These are phyloP conservation scores for Umbelopsis vinacea DNA, from an alignment of 192 early-diverging fungal species.

Conservation along the genomic window DNA sequence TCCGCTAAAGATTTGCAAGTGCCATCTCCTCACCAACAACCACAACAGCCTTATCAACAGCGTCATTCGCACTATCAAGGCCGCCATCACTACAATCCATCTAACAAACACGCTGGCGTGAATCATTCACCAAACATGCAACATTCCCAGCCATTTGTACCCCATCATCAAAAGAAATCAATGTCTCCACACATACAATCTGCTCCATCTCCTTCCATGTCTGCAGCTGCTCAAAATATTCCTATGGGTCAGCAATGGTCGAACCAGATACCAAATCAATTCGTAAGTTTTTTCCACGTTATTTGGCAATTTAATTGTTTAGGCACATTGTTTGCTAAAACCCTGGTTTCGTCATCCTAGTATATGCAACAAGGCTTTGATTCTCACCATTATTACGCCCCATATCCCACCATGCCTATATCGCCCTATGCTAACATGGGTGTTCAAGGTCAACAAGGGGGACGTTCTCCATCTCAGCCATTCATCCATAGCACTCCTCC, in stretches of 20 bases:
- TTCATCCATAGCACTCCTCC: slow-evolving; percentile 31
- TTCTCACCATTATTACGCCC: neutral
- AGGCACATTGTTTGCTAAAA: neutral
- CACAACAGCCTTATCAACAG: slow-evolving; percentile 42
- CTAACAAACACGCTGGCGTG: slow-evolving; percentile 34
- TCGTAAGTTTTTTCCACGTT: slow-evolving; percentile 23
- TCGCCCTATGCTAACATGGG: neutral
- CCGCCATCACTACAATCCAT: slow-evolving; percentile 43
- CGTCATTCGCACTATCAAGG: slow-evolving; percentile 44
- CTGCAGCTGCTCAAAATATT: slow-evolving; percentile 38
- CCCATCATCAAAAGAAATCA: slow-evolving; percentile 37
- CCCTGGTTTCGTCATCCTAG: neutral
- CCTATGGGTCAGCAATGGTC: slow-evolving; percentile 22
- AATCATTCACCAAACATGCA: slow-evolving; percentile 44
- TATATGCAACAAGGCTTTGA: slow-evolving; percentile 1
- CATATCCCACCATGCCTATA: slow-evolving; percentile 12
- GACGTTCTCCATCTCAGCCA: slow-evolving; percentile 13
- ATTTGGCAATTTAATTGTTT: neutral
- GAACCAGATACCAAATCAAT: slow-evolving; percentile 26
- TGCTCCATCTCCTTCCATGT: slow-evolving; percentile 34
- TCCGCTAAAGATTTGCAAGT: slow-evolving; percentile 29
- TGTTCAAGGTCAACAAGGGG: slow-evolving; percentile 13
- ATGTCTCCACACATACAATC: slow-evolving; percentile 36
- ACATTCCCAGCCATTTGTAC: slow-evolving; percentile 37
- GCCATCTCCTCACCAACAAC: slow-evolving; percentile 31